Percentiles rank a stretch among this genome's conserved stretches.
These are phyloP conservation scores for Trichosporon inkin DNA, from an alignment of 1,284 basidiomycete species.

Conservation along the genomic window DNA sequence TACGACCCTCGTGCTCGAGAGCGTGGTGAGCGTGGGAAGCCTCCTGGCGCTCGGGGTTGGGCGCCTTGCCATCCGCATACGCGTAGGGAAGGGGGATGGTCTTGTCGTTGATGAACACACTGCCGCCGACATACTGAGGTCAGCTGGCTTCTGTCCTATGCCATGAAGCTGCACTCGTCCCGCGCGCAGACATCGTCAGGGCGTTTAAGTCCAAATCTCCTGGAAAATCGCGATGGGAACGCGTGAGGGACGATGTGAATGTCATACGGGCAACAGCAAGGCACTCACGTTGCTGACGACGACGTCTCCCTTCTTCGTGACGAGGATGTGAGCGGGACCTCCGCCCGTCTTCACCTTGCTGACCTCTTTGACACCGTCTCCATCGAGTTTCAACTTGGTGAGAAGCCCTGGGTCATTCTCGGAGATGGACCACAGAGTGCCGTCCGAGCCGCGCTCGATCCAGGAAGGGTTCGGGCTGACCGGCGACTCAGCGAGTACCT, in stretches of 20 bases:
- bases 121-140: constrained; percentile 36
- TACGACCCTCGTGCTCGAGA: constrained; percentile 32
- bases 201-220: too few species aligned
- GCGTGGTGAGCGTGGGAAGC: constrained; percentile 45
- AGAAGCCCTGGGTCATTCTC: background rate
- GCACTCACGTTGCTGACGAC: constrained; percentile 38
- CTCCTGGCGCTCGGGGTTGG: constrained; percentile 46
- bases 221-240: background rate
- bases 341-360: constrained; percentile 2
- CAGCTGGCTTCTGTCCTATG: background rate
- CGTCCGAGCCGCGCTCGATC: background rate
- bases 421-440: background rate
- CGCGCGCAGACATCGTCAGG: too few species aligned
- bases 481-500: background rate
- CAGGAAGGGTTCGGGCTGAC: constrained; percentile 2
- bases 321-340: constrained; percentile 27
- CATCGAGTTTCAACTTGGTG: background rate
- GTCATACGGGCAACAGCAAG: background rate
- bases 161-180: constrained; percentile 13
- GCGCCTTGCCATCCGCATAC: constrained; percentile 31
- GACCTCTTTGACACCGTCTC: background rate
- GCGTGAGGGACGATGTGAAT: background rate
- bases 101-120: constrained; percentile 31
- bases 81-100: constrained; percentile 33
- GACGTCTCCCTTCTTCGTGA: constrained; percentile 39